phyloP scores from a whole-genome alignment of 495 filamentous ascomycete species.

The Lasiosphaeria miniovina region DNA sequence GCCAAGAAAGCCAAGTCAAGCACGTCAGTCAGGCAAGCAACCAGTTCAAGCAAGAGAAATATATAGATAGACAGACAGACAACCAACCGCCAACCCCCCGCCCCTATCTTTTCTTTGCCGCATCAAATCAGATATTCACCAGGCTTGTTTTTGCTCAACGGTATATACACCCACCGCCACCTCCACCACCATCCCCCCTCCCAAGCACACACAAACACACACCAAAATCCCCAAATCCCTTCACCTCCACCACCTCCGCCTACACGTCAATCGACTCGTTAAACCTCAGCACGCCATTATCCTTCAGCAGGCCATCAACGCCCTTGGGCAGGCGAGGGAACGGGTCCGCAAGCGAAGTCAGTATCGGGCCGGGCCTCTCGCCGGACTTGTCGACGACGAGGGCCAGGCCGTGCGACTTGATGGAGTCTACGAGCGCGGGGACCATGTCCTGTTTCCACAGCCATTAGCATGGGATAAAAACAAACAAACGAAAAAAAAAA shows the following conservation, averaged over 20 bases:
- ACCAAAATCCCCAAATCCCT: neutral
- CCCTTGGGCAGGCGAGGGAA: conserved; percentile 55
- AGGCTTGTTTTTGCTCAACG: no score
- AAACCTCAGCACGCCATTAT: conserved; percentile 84
- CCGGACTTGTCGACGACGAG: conserved; percentile 83
- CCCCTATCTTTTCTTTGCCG: no score
- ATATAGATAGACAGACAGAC: no score
- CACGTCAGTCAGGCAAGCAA: no score
- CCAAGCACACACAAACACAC: no score
- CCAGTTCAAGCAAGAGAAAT: no score
- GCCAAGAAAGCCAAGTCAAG: no score
- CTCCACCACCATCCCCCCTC: no score
- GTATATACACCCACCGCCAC: no score
- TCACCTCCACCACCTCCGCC: neutral
- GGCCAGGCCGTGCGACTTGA: conserved; percentile 90
- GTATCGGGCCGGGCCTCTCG: conserved; percentile 26
- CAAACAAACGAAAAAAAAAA: conserved; percentile 16
- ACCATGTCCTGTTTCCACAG: conserved; percentile 73
- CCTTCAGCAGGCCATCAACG: conserved; percentile 81
- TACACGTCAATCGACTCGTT: conserved; percentile 95
- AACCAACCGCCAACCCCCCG: no score
- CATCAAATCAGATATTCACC: no score
- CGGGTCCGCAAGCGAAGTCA: conserved; percentile 33
- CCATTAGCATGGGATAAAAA: conserved; percentile 1
- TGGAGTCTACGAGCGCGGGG: conserved; percentile 83